These are phyloP conservation scores for Stephanodiscus minutulus DNA, from an alignment of 108 stramenopile species.

Conservation along the genomic window DNA sequence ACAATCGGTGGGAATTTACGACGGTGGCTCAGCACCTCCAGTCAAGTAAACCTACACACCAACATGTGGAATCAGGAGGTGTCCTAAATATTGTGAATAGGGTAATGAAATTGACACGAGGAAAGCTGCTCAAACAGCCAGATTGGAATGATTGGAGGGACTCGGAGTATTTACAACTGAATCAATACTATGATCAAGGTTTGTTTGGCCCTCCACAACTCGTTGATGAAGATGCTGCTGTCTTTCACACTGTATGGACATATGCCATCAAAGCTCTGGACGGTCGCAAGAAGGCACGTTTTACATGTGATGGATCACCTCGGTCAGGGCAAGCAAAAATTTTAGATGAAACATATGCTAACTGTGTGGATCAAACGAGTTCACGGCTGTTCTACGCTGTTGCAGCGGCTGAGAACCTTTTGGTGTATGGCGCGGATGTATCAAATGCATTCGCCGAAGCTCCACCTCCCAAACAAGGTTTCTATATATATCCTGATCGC, in stretches of 20 bases:
- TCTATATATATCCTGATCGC: constrained; percentile 3
- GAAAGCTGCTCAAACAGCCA: constrained; percentile 1
- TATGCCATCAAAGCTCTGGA: constrained; percentile 3
- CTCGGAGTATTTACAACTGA: constrained; percentile 5
- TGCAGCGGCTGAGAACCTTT: not conserved
- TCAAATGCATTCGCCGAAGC: constrained; percentile 17
- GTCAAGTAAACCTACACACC: not conserved
- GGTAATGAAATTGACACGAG: not conserved
- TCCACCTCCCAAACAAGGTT: constrained; percentile 6
- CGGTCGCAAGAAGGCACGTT: constrained; percentile 13
- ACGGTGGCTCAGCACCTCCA: not conserved
- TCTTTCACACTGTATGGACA: constrained; percentile 3
- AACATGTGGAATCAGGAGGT: not conserved
- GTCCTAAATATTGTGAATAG: not conserved
- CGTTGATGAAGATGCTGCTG: not conserved
- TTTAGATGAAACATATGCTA: not conserved
- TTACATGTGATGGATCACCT: not conserved
- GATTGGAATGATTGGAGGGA: constrained; percentile 11
- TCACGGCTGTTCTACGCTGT: constrained; percentile 5
- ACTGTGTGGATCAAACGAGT: not conserved
- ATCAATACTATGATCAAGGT: constrained; percentile 8
- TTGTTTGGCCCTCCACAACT: constrained; percentile 12
- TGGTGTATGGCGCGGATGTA: constrained; percentile 4
- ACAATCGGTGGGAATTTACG: no score
- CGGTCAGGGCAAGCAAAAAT: not conserved